Evolutionary conservation across 202 grass and related monocot species (phyloP).

Genomic region (Saccharum hybrid): DNA sequence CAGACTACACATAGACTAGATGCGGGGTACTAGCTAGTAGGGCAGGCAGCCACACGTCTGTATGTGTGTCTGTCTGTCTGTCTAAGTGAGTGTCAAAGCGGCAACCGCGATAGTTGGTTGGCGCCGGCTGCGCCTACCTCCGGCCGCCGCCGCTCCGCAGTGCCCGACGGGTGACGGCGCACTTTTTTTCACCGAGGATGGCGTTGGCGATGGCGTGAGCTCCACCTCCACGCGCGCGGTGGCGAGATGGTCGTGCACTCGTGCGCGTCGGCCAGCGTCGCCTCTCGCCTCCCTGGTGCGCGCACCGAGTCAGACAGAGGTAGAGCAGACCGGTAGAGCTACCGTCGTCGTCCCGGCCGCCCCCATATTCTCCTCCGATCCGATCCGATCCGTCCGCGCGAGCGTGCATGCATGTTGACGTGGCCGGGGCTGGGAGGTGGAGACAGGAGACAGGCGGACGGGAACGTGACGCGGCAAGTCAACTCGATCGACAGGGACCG

Average conservation of each 20-base stretch:
- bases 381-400: too few species aligned
- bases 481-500: too few species aligned
- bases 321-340: neutral
- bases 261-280: neutral
- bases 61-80: too few species aligned
- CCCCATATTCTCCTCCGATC: too few species aligned
- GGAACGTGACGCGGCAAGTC: neutral
- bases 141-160: neutral
- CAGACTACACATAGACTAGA: too few species aligned
- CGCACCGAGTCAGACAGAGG: neutral
- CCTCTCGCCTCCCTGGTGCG: neutral
- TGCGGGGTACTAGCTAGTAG: neutral
- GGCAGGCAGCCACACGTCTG: neutral
- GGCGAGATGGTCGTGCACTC: too few species aligned
- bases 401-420: neutral
- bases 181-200: too few species aligned
- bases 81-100: neutral
- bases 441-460: neutral
- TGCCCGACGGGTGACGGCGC: too few species aligned
- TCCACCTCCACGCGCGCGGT: too few species aligned
- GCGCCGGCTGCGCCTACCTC: constrained; percentile 21
- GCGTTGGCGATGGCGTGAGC: too few species aligned
- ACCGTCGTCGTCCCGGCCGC: too few species aligned
- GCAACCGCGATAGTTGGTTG: neutral
- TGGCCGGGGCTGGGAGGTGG: neutral